Base-by-base conservation (phyloP, 202 grass and related monocot genomes). In the Eragrostis tef region DNA sequence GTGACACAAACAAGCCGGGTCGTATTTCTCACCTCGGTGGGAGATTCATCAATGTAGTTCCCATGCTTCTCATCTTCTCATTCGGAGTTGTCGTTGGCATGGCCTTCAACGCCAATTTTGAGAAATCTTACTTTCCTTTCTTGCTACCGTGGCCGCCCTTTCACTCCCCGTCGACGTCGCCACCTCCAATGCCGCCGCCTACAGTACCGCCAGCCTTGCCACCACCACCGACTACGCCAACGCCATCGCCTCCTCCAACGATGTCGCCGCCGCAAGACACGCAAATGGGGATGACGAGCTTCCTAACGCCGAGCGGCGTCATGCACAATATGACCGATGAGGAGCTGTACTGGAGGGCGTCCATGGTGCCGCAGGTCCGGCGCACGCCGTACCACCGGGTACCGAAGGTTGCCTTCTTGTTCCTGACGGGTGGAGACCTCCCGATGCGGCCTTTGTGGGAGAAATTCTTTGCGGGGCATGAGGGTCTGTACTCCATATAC, bases 351-450 rank as follows among this genome's bases (percentile, higher is more conserved):
- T 83, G 87, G 25, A 52, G 78, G 27, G 91, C 88, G 42, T 88
- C 88, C 31, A 59, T 90, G 42, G 69, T 70, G 6, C 85, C 86
- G 4, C 15, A 50, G 60, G 54, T 83, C 14, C 21, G 44, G 4
- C 70, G 71, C 41, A 53, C 19, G 1, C 88, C 84, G 5, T 78
- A 12, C 22, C 68, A 74, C 24, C 88, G 79, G 4, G 79, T 79
- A 10, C 83, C 88, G 15, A 90, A 86, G 75, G 78, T 90, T 5
- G 88, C 88, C 6, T 90, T 90, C 72, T n/a, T 90, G 79, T 90
- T 90, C 49, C 71, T 90, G 0, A 72, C 75, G 50, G 24, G 49
- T 0, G 84, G 79, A 34, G 79, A 81, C 0, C 36, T 90, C 11
- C 84, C 88, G 11, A 82, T 90, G 9, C 67, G 79, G 0, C 83